Evolutionary conservation across 2,329 filamentous ascomycete species (phyloP), one percentile per base, ranked within the genome.

Genomic region (Penicillium brasilianum): DNA sequence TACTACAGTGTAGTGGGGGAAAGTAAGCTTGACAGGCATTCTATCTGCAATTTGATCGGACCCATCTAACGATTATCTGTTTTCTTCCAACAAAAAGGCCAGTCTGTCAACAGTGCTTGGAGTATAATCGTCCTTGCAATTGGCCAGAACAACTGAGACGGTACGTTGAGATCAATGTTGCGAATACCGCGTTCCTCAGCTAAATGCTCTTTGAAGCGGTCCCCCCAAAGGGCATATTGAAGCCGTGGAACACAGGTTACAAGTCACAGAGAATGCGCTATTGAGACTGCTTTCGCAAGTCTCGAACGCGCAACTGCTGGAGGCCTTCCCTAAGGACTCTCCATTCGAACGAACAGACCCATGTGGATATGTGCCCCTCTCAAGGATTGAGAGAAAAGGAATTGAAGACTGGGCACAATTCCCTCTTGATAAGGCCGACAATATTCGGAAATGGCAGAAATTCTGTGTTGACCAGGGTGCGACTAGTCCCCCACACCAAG

Each of bases 151-250:
- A 77, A 46, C 69, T 77, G 7, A 77, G 76, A 64, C 70, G 76
- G 76, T 78, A 69, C 3, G 67, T 64, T 11, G 20, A 46, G 25
- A 20, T 46, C 13, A 20, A 30, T 46, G 16, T 11, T 13, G 20
- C 39, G 34, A 37, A 50, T 39, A 14, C n/a, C 18, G 22, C 2
- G 18, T 10, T 10, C 6, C 30, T 8, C 46, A 36, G 13, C 25
- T 53, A 34, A 53, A 13, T 3, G n/a, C n/a, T 3, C 20, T n/a
- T 20, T 54, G 28, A 39, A 81, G 80, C 54, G 80, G 80, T 1
- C 80, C 80, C 7, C 76, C 79, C n/a, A 82, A 81, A 62, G 80
- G 80, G 8, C 81, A 82, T 55, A 74, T 78, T 18, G 80, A 81
- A 67, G 76, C 77, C 16, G 64, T 82, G 18, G 79, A 81, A 50